phyloP scores from a whole-genome alignment of 1,139 yeast genomes.

The Lizanozyma gosingica region DNA sequence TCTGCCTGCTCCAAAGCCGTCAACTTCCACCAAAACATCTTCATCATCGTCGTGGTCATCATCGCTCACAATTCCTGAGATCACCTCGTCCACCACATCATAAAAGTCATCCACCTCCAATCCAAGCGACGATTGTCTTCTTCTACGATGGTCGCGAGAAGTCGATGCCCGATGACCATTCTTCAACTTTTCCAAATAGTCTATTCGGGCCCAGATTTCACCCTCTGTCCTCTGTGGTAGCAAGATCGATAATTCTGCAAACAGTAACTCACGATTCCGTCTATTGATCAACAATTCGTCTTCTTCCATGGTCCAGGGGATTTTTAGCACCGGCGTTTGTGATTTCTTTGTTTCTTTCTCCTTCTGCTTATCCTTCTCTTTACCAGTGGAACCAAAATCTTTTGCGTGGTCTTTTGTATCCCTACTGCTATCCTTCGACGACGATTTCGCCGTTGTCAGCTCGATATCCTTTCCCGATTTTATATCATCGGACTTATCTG shows the following conservation, averaged over 20 bases:
- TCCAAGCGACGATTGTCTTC: constrained; percentile 34
- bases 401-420: too few relatives aligned
- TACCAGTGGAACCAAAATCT: too few relatives aligned
- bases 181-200: constrained; percentile 37
- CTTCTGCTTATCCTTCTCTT: neutral
- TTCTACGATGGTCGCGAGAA: constrained; percentile 23
- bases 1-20: constrained; percentile 17
- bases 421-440: neutral
- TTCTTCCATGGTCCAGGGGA: constrained; percentile 44
- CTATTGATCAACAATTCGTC: constrained; percentile 58
- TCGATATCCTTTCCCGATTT: constrained; percentile 12
- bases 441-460: neutral
- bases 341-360: constrained; percentile 5
- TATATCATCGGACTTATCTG: constrained; percentile 24
- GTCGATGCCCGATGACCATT: constrained; percentile 33
- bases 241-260: constrained; percentile 67
- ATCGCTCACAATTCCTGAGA: constrained; percentile 28
- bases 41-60: constrained; percentile 16
- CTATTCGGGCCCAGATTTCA: constrained; percentile 62
- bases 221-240: constrained; percentile 65
- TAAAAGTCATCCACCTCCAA: constrained; percentile 41
- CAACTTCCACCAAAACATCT: constrained; percentile 33
- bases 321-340: constrained; percentile 22
- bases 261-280: constrained; percentile 48
- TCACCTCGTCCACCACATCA: constrained; percentile 27